phyloP scores from a whole-genome alignment of 1,284 basidiomycete genomes.

The Apiotrichum akiyoshidainum region DNA sequence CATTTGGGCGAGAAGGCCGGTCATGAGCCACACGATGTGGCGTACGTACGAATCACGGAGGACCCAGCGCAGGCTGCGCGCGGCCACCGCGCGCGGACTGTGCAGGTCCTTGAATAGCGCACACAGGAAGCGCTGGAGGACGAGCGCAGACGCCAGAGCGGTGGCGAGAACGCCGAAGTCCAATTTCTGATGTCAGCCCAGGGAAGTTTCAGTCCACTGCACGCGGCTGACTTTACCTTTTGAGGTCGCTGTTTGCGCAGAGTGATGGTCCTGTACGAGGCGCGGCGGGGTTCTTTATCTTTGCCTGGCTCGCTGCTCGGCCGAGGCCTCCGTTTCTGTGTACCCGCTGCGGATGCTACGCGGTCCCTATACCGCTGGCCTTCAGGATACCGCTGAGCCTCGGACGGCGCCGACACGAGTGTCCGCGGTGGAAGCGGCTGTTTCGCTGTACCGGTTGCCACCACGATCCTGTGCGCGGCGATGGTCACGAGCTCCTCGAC shows the following conservation, averaged over 20 bases:
- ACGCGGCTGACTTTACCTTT: too few species aligned
- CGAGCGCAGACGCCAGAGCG: slow-evolving; percentile 55
- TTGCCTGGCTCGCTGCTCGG: too few species aligned
- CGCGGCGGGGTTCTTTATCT: too few species aligned
- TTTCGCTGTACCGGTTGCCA: slow-evolving; percentile 28
- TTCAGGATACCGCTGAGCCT: too few species aligned
- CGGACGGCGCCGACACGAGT: too few species aligned
- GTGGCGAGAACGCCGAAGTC: slow-evolving; percentile 61
- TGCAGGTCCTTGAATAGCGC: slow-evolving; percentile 48
- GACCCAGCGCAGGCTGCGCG: slow-evolving; percentile 62
- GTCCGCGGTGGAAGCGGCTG: slow-evolving; percentile 2
- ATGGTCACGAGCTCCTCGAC: slow-evolving; percentile 8
- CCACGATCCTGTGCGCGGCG: slow-evolving; percentile 30
- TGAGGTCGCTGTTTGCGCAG: too few species aligned
- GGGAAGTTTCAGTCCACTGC: too few species aligned
- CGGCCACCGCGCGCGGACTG: slow-evolving; percentile 58
- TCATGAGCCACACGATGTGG: slow-evolving; percentile 61
- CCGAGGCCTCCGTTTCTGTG: too few species aligned
- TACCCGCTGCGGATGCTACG: too few species aligned
- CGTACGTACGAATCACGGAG: slow-evolving; percentile 65
- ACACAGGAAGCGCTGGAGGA: slow-evolving; percentile 57
- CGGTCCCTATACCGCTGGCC: too few species aligned
- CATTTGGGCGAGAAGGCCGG: slow-evolving; percentile 56
- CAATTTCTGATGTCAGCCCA: slow-evolving; percentile 32
- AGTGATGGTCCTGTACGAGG: too few species aligned